A percentile compares a stretch with the other conserved stretches of the same genome.
Evolutionary conservation across 495 filamentous ascomycete genomes (phyloP).

Genomic region (Penicillium antarcticum): DNA sequence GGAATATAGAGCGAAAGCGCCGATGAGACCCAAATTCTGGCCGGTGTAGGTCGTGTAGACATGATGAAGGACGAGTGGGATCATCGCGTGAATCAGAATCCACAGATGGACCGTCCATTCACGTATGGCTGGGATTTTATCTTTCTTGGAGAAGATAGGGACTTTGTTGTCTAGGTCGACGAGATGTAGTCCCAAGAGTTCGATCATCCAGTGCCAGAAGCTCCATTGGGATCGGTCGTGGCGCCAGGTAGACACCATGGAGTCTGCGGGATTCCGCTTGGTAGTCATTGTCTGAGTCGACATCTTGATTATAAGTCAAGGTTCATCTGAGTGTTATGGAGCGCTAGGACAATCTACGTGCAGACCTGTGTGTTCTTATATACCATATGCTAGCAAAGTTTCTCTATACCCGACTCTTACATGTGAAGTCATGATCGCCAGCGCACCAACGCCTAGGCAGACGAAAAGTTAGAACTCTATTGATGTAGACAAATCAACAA

Average conservation of each 20-base stretch:
- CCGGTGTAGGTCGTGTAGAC: conserved; percentile 18
- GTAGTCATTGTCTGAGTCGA: not conserved
- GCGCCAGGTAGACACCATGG: conserved; percentile 30
- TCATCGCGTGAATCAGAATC: conserved; percentile 21
- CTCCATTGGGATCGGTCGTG: conserved; percentile 21
- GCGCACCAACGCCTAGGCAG: not conserved
- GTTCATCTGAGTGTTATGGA: not conserved
- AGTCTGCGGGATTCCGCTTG: conserved; percentile 21
- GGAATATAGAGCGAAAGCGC: conserved; percentile 19
- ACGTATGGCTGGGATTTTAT: conserved; percentile 21
- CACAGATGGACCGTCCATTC: conserved; percentile 25
- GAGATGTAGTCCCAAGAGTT: conserved; percentile 22
- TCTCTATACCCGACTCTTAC: not conserved
- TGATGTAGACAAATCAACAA: conserved; percentile 1
- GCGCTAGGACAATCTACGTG: not conserved
- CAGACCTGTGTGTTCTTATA: conserved; percentile 6
- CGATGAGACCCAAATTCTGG: conserved; percentile 11
- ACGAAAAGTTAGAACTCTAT: conserved; percentile 1
- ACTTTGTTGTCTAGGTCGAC: conserved; percentile 11
- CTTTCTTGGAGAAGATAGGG: conserved; percentile 22
- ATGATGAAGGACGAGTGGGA: conserved; percentile 21
- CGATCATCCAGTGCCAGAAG: conserved; percentile 21
- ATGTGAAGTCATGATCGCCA: conserved; percentile 20
- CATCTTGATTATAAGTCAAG: conserved; percentile 1
- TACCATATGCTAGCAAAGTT: not conserved